Conservation (phyloP, 148 eudicot species). For the Salicornia ramosissima region DNA sequence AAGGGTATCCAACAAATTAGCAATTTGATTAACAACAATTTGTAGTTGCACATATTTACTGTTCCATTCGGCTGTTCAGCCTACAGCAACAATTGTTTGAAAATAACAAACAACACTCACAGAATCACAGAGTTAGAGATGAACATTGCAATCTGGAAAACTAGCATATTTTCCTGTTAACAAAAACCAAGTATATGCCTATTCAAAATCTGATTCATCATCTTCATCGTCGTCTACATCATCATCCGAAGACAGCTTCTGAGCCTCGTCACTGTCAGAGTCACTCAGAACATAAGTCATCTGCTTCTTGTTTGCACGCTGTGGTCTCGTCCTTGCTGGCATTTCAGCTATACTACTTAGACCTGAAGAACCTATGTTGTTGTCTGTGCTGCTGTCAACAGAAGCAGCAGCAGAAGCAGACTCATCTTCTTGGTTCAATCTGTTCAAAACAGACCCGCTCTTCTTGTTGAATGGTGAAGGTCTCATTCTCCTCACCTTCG, state of each 20-base stretch:
- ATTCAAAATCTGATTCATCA: slow-evolving; percentile 21
- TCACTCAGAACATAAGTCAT: slow-evolving; percentile 55
- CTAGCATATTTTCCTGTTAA: slow-evolving; percentile 5
- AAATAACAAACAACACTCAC: no score
- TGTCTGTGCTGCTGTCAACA: not conserved
- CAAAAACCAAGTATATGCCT: not conserved
- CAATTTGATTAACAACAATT: no score
- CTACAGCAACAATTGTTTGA: not conserved
- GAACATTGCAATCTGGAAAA: not conserved
- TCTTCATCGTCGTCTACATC: slow-evolving; percentile 33
- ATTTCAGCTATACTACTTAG: slow-evolving; percentile 29
- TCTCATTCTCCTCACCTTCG: slow-evolving; percentile 91
- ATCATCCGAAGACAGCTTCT: slow-evolving; percentile 19
- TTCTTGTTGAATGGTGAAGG: slow-evolving; percentile 82
- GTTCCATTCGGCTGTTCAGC: no score
- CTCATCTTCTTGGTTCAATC: slow-evolving; percentile 16
- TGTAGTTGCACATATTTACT: not conserved
- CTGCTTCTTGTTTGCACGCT: slow-evolving; percentile 37
- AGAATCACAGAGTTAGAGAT: no score
- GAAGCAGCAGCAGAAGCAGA: slow-evolving; percentile 4
- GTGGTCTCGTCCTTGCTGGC: slow-evolving; percentile 48
- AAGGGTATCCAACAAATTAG: no score
- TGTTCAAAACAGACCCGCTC: slow-evolving; percentile 59
- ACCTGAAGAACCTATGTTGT: slow-evolving; percentile 14
- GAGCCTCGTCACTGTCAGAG: slow-evolving; percentile 40